Evolutionary conservation across 768 basidiomycete species (phyloP), one percentile per base, ranked within the genome.

Genomic region (Mrakia frigida): DNA sequence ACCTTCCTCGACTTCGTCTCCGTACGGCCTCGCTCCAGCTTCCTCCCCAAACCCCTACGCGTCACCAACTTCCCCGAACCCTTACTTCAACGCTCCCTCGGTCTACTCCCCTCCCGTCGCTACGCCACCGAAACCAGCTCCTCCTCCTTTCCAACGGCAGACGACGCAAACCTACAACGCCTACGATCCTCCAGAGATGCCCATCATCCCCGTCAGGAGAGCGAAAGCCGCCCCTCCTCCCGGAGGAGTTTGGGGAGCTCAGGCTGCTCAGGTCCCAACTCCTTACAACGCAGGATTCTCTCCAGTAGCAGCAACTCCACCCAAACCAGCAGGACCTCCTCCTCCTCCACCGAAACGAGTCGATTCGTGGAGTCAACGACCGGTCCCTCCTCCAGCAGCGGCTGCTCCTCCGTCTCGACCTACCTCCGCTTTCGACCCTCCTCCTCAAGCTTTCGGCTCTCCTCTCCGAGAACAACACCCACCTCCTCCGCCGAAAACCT

Each of bases 101-200:
- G 33, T 33, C 41, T 60, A 43, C n/a, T 9, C 59, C 23, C 73
- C 73, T 60, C 37, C 73, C 28, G 23, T 41, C 4, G n/a, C 74
- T 10, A 10, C 65, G 0, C 68, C 67, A 25, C 46, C 74, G 7
- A 56, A 41, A 28, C 68, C 65, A n/a, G 52, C 65, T 28, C 61
- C 52, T 23, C 74, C 65, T 37, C 21, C 63, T 6, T 68, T 39
- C 60, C 35, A 39, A 10, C 72, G 72, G 4, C 35, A 60, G 39
- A 60, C 72, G 21, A 73, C 72, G 2, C 72, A 60, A n/a, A 73
- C 60, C 37, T 73, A 73, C 59, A 56, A 63, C 60, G 72, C 72
- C 21, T 73, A 61, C 39, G 72, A 73, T 23, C 72, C 72, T 21
- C 72, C 72, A 6, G 72, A 43, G n/a, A 60, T 73, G 72, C 72